Conservation (phyloP, 2,329 filamentous ascomycete genomes). For the Plectosphaerella plurivora region DNA sequence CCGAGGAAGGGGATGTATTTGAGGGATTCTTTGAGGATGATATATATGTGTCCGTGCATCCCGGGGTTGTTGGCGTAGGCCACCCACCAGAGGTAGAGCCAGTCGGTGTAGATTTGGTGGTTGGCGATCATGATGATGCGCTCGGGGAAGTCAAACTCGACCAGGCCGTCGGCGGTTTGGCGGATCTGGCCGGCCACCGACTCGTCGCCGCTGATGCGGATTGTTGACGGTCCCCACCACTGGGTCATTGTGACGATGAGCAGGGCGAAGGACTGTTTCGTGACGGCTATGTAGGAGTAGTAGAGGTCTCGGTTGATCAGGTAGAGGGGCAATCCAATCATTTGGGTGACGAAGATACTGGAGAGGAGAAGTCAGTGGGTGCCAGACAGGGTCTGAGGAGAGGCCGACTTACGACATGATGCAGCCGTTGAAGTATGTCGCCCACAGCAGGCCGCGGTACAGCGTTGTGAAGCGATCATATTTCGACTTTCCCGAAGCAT, state of each 20-base stretch:
- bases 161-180: conserved; percentile 64
- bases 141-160: conserved; percentile 77
- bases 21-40: conserved; percentile 84
- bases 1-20: conserved; percentile 78
- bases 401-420: conserved; percentile 39
- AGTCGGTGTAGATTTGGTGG: conserved; percentile 86
- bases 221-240: conserved; percentile 80
- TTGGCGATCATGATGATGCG: conserved; percentile 81
- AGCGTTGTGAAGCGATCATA: conserved; percentile 46
- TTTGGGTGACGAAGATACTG: conserved; percentile 66
- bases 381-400: neutral
- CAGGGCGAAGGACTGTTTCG: conserved; percentile 79
- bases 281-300: conserved; percentile 82
- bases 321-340: conserved; percentile 73
- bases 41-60: conserved; percentile 84
- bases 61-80: conserved; percentile 72
- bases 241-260: conserved; percentile 76
- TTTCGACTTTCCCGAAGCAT: conserved; percentile 52
- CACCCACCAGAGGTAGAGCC: conserved; percentile 91
- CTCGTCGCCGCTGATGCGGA: conserved; percentile 78
- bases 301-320: conserved; percentile 72
- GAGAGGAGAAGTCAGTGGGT: neutral
- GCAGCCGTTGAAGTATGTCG: conserved; percentile 46
- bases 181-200: conserved; percentile 73
- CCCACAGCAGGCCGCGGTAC: conserved; percentile 47